Evolutionary conservation across 2,329 filamentous ascomycete genomes (phyloP).

Genomic region (Curvularia lunata): DNA sequence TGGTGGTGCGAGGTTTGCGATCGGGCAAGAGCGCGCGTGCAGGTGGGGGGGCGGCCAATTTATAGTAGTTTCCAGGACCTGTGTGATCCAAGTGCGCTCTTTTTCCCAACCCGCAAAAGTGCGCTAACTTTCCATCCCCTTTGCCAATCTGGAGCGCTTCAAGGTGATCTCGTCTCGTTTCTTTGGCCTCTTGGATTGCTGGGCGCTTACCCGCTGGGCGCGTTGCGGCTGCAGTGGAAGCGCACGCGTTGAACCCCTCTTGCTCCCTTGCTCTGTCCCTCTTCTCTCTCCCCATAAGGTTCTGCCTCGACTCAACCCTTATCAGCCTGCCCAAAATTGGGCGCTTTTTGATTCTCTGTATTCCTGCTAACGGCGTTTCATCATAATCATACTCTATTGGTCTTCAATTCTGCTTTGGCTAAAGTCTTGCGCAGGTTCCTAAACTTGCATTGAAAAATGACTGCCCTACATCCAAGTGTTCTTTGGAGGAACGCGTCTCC

Average conservation of each 20-base stretch:
- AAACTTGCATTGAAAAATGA: background rate
- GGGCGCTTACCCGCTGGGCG: constrained; percentile 21
- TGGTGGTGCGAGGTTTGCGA: constrained; percentile 34
- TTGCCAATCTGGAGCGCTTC: constrained; percentile 7
- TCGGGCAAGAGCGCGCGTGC: constrained; percentile 33
- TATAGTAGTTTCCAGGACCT: constrained; percentile 31
- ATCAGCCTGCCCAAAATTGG: background rate
- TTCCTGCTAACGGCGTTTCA: background rate
- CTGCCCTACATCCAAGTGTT: background rate
- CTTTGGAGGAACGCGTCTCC: background rate
- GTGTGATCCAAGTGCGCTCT: constrained; percentile 25
- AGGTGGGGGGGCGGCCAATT: constrained; percentile 35
- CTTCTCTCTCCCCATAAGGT: constrained; percentile 8
- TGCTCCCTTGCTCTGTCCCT: constrained; percentile 21
- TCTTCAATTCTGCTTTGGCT: background rate
- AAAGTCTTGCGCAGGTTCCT: background rate
- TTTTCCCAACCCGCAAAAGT: constrained; percentile 1
- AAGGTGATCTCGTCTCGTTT: constrained; percentile 22
- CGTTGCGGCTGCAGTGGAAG: constrained; percentile 22
- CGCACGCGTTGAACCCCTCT: constrained; percentile 23
- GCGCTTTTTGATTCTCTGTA: background rate
- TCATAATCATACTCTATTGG: too few relatives aligned
- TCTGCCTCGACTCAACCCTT: constrained; percentile 9
- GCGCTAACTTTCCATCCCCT: constrained; percentile 1
- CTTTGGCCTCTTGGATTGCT: constrained; percentile 38